These are phyloP conservation scores for Talaromyces sp. DNA, from an alignment of 2,329 filamentous ascomycete genomes.

Conservation along the genomic window DNA sequence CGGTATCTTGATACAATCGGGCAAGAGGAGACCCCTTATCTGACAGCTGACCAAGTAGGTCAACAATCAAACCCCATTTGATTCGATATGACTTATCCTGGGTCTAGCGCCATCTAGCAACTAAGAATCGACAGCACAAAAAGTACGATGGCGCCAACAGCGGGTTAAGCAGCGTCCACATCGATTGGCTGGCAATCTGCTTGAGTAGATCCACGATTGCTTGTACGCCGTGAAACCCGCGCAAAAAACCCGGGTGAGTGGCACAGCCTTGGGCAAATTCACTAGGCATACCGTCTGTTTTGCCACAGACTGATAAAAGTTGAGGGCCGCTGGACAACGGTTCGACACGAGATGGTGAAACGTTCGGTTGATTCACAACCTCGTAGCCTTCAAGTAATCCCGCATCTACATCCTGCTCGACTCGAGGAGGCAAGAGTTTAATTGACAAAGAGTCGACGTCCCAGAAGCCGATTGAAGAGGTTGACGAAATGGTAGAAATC, in stretches of 20 bases:
- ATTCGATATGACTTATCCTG: slow-evolving; percentile 13
- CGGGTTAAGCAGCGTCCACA: neutral
- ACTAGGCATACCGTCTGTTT: neutral
- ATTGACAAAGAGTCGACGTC: neutral
- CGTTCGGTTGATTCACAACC: neutral
- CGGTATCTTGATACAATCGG: slow-evolving; percentile 7
- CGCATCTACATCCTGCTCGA: neutral
- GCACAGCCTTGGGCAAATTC: neutral
- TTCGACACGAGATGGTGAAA: neutral
- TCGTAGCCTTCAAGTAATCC: neutral
- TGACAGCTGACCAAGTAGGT: slow-evolving; percentile 7
- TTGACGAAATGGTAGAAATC: neutral
- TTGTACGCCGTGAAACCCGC: neutral
- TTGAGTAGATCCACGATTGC: slow-evolving; percentile 2
- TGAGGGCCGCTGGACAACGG: neutral
- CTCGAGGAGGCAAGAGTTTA: neutral
- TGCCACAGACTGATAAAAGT: neutral
- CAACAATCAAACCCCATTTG: slow-evolving; percentile 9
- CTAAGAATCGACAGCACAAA: slow-evolving; percentile 14
- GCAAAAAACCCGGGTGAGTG: neutral
- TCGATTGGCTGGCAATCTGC: neutral
- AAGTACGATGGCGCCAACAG: slow-evolving; percentile 15
- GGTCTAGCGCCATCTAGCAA: slow-evolving; percentile 11
- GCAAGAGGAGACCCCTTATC: slow-evolving; percentile 2
- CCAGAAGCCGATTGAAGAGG: neutral